A percentile compares a stretch with the other conserved stretches of the same genome.
These are phyloP conservation scores for Fraxinus xanthoxyloides DNA, from an alignment of 305 asterid genomes.

Conservation along the genomic window DNA sequence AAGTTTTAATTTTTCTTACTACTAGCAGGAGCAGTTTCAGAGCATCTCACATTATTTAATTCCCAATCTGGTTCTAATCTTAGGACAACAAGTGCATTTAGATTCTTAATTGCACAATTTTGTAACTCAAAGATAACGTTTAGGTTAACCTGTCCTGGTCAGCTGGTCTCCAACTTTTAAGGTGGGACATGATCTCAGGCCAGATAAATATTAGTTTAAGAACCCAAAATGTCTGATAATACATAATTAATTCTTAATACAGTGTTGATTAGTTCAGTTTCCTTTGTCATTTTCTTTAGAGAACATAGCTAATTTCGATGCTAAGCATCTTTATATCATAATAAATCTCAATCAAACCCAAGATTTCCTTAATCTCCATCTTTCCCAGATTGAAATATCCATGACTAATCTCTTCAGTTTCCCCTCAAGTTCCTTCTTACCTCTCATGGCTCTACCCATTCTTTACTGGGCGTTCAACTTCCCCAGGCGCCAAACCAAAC, in stretches of 20 bases:
- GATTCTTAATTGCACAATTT: neutral
- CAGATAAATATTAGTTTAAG: neutral
- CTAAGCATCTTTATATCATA: constrained; percentile 4
- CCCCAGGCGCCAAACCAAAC: constrained; percentile 25
- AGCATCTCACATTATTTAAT: neutral
- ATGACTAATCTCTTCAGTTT: constrained; percentile 31
- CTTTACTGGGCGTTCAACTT: constrained; percentile 29
- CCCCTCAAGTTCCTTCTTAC: constrained; percentile 18
- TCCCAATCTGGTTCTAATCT: no score
- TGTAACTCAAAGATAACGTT: neutral
- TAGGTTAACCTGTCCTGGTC: neutral
- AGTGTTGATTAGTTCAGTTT: neutral
- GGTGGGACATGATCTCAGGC: neutral
- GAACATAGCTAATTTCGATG: neutral
- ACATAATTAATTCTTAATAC: neutral
- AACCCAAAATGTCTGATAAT: neutral
- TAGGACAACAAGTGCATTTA: no score
- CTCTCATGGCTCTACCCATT: constrained; percentile 31
- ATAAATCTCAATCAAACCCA: constrained; percentile 1
- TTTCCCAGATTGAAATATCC: neutral
- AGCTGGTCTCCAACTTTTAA: neutral
- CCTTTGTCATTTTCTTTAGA: constrained; percentile 2
- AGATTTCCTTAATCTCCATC: neutral
- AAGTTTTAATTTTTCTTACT: neutral
- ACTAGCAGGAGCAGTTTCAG: neutral